Conservation (phyloP, 441 rosid species). For the Adansonia gregorii region DNA sequence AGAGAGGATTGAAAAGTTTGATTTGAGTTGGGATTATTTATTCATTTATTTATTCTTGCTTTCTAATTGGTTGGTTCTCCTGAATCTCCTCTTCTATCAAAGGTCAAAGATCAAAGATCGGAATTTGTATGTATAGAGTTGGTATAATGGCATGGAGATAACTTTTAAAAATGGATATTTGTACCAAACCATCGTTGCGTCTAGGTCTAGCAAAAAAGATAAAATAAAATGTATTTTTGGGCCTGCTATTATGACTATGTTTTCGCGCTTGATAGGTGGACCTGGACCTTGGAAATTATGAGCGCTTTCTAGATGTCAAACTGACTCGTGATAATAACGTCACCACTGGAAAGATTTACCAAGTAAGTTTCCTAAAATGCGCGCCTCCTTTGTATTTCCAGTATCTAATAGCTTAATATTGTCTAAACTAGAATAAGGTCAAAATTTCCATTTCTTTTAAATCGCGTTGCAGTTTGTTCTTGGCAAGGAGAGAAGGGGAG, state of each 20-base stretch:
- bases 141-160: too few species aligned
- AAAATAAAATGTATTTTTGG: background rate
- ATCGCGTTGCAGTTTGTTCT: conserved; percentile 60
- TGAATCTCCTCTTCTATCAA: background rate
- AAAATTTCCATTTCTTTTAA: conserved; percentile 5
- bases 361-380: conserved; percentile 48
- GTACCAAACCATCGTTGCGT: background rate
- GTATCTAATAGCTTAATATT: background rate
- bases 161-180: background rate
- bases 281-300: conserved; percentile 98
- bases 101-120: background rate
- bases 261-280: conserved; percentile 64
- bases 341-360: conserved; percentile 91
- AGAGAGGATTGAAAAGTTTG: background rate
- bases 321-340: conserved; percentile 87
- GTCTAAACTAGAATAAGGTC: background rate
- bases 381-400: conserved; percentile 25
- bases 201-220: background rate
- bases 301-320: conserved; percentile 81
- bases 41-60: background rate
- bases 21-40: background rate
- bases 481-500: conserved; percentile 92
- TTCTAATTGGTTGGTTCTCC: background rate
- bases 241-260: background rate
- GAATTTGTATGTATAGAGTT: background rate